phyloP scores from a whole-genome alignment of 2,329 filamentous ascomycete species.

The Colletotrichum higginsianum region DNA sequence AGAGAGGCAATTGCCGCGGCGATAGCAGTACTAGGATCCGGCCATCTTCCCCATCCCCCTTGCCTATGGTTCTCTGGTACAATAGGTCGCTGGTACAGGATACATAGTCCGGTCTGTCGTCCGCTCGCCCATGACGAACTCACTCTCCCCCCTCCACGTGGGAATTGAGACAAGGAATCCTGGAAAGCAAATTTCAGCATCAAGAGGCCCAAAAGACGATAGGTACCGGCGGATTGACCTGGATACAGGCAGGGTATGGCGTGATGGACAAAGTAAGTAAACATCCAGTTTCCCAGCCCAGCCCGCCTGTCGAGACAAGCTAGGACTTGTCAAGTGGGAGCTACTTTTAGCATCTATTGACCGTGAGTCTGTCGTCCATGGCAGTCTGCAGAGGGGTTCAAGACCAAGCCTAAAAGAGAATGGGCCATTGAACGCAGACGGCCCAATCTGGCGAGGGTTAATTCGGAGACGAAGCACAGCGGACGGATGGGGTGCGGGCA shows the following conservation, averaged over 20 bases:
- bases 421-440: conserved; percentile 6
- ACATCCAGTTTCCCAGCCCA: not conserved
- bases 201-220: not conserved
- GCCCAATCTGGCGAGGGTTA: conserved; percentile 12
- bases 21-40: not conserved
- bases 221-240: not conserved
- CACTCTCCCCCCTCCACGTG: conserved; percentile 14
- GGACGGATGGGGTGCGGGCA: conserved; percentile 35
- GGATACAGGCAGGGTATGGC: conserved; percentile 14
- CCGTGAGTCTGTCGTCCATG: no score
- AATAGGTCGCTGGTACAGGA: not conserved
- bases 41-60: not conserved
- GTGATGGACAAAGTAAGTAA: conserved; percentile 1
- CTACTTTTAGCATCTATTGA: no score
- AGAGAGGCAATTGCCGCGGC: not conserved
- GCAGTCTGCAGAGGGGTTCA: not conserved
- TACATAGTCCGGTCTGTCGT: not conserved
- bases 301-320: conserved; percentile 11
- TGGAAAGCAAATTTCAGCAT: conserved; percentile 15
- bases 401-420: conserved; percentile 17
- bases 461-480: conserved; percentile 14
- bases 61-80: not conserved
- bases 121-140: not conserved
- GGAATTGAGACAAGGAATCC: conserved; percentile 15
- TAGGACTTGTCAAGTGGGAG: conserved; percentile 7